These are phyloP conservation scores for Phaeophleospora eucalypticola DNA, from an alignment of 2,329 filamentous ascomycete species.

Conservation along the genomic window DNA sequence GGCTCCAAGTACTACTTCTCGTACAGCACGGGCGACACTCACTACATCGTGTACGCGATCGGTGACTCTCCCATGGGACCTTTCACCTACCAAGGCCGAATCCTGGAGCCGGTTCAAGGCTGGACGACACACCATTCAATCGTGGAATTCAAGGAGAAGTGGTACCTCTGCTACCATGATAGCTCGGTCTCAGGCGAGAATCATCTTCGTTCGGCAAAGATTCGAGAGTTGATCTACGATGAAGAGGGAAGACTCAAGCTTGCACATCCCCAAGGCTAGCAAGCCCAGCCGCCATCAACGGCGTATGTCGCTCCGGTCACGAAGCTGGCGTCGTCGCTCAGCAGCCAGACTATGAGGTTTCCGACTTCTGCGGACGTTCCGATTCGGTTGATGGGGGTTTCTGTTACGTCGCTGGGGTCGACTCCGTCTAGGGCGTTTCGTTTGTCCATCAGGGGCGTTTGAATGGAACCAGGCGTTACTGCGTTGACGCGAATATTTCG, in stretches of 20 bases:
- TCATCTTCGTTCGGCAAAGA: conserved; percentile 71
- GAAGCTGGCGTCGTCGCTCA: conserved; percentile 46
- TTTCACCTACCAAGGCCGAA: conserved; percentile 66
- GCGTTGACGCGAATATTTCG: conserved; percentile 28
- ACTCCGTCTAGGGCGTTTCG: conserved; percentile 28
- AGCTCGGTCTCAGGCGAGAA: conserved; percentile 61
- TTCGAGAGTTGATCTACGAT: conserved; percentile 68
- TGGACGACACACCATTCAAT: conserved; percentile 83
- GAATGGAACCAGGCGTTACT: conserved; percentile 27
- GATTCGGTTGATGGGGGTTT: conserved; percentile 24
- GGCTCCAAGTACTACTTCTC: conserved; percentile 27
- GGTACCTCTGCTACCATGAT: conserved; percentile 76
- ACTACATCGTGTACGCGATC: conserved; percentile 67
- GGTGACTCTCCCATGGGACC: conserved; percentile 63
- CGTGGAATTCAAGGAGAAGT: conserved; percentile 66
- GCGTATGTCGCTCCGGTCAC: conserved; percentile 46
- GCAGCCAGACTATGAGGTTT: conserved; percentile 43
- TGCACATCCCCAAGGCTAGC: conserved; percentile 23
- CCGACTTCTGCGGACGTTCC: conserved; percentile 23
- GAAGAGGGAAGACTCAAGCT: conserved; percentile 57
- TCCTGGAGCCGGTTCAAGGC: conserved; percentile 70
- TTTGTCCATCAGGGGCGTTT: conserved; percentile 28
- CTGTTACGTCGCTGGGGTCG: conserved; percentile 16
- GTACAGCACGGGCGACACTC: conserved; percentile 58
- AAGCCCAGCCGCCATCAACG: conserved; percentile 44